These are phyloP conservation scores for Huiozyma naganishii DNA, from an alignment of 805 yeast species.

Conservation along the genomic window DNA sequence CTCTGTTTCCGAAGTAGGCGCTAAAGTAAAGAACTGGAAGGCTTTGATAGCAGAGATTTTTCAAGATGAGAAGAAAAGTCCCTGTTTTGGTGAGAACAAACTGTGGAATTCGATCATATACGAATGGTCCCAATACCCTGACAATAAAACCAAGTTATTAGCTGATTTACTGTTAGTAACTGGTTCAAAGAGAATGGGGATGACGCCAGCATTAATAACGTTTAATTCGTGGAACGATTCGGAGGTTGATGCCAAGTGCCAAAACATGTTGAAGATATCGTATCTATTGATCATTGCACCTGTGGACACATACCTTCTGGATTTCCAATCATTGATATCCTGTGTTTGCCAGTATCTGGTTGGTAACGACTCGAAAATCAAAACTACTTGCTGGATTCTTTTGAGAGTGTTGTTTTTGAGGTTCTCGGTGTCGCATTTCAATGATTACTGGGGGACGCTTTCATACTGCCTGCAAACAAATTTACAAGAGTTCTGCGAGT, in stretches of 20 bases:
- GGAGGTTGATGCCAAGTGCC: slow-evolving; percentile 43
- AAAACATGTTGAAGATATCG: slow-evolving; percentile 50
- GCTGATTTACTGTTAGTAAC: slow-evolving; percentile 19
- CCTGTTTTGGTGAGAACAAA: slow-evolving; percentile 7
- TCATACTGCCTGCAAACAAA: slow-evolving; percentile 45
- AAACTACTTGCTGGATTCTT: slow-evolving; percentile 34
- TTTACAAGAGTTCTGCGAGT: slow-evolving; percentile 23
- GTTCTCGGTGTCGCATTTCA: slow-evolving; percentile 52
- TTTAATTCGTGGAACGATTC: slow-evolving; percentile 64
- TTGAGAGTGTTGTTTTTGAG: slow-evolving; percentile 56
- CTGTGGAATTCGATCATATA: slow-evolving; percentile 47
- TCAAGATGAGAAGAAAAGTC: slow-evolving; percentile 35
- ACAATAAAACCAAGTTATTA: slow-evolving; percentile 44
- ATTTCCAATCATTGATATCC: slow-evolving; percentile 38
- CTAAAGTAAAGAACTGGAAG: slow-evolving; percentile 50
- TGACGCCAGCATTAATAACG: slow-evolving; percentile 41
- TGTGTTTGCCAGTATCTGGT: slow-evolving; percentile 32
- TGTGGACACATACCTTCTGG: slow-evolving; percentile 40
- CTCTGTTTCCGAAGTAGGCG: slow-evolving; percentile 19
- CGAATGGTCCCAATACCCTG: slow-evolving; percentile 46
- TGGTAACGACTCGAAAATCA: slow-evolving; percentile 21
- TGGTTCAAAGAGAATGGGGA: slow-evolving; percentile 32
- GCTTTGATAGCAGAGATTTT: slow-evolving; percentile 51
- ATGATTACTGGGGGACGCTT: slow-evolving; percentile 60
- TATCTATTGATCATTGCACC: slow-evolving; percentile 56